Percentiles rank a stretch among this genome's conserved stretches.
These are phyloP conservation scores for Parastagonospora avenae DNA, from an alignment of 2,329 filamentous ascomycete genomes.

Conservation along the genomic window DNA sequence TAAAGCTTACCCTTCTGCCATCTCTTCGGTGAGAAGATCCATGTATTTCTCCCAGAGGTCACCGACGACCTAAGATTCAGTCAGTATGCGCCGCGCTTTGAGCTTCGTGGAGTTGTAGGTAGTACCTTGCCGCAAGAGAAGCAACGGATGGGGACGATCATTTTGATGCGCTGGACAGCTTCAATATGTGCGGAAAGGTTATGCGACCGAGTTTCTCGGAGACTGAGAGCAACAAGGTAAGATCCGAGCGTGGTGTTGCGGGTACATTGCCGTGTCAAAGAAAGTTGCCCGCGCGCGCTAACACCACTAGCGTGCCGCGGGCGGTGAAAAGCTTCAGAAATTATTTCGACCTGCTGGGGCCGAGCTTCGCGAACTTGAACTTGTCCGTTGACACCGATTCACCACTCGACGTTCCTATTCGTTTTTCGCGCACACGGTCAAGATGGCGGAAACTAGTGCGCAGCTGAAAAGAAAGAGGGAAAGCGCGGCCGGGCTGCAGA, in stretches of 20 bases:
- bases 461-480: constrained; percentile 40
- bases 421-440: neutral
- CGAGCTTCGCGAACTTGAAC: neutral
- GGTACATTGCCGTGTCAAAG: constrained; percentile 36
- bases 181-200: neutral
- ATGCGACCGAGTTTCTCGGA: constrained; percentile 13
- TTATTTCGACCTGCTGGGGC: constrained; percentile 25
- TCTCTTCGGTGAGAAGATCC: constrained; percentile 75
- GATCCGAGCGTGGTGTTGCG: constrained; percentile 11
- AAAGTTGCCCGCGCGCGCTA: constrained; percentile 37
- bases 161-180: constrained; percentile 55
- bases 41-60: constrained; percentile 98
- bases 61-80: constrained; percentile 75
- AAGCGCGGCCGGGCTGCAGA: constrained; percentile 31
- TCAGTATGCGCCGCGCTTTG: constrained; percentile 31
- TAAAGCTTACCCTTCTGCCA: constrained; percentile 40
- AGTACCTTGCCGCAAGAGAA: constrained; percentile 98
- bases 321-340: constrained; percentile 39
- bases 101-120: constrained; percentile 7
- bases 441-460: constrained; percentile 33
- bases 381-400: neutral
- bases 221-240: neutral
- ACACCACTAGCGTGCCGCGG: constrained; percentile 21
- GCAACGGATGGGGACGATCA: constrained; percentile 99
- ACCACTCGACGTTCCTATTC: neutral